Evolutionary conservation across 73 alveolate genomes (phyloP).

Genomic region (Symbiodinium natans): DNA sequence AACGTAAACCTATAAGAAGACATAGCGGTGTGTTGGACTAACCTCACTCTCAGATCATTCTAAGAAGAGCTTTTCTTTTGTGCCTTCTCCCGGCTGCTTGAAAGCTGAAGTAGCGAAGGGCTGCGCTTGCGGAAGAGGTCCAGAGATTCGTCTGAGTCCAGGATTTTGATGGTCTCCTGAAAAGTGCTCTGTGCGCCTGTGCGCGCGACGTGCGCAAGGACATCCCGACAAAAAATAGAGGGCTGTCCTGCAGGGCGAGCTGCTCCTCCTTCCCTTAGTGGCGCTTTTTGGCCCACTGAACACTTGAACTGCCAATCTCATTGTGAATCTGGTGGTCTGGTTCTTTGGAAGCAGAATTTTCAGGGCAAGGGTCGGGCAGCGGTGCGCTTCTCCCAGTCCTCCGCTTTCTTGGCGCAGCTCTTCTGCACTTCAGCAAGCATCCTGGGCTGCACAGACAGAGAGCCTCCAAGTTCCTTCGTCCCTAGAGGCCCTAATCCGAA

Average conservation of each 20-base stretch:
- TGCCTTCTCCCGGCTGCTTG: constrained; percentile 29
- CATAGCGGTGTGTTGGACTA: too few relatives aligned
- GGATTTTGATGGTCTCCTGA: constrained; percentile 47
- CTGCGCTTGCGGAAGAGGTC: constrained; percentile 59
- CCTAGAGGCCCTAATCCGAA: too few relatives aligned
- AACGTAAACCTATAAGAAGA: too few relatives aligned
- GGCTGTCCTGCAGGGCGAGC: constrained; percentile 12
- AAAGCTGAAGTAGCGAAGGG: constrained; percentile 28
- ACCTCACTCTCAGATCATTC: too few relatives aligned
- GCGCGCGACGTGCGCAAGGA: not conserved
- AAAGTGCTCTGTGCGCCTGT: not conserved
- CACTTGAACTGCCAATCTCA: too few relatives aligned
- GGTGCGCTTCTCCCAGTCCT: constrained; percentile 4
- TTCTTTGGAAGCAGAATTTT: too few relatives aligned
- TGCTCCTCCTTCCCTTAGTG: not conserved
- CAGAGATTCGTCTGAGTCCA: constrained; percentile 41
- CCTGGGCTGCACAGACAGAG: not conserved
- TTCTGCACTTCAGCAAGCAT: not conserved
- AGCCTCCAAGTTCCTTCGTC: too few relatives aligned
- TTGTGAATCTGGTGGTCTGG: too few relatives aligned
- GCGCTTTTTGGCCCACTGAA: too few relatives aligned
- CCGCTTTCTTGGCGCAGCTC: not conserved
- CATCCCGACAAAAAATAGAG: too few relatives aligned
- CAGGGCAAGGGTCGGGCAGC: constrained; percentile 3
- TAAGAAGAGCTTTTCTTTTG: too few relatives aligned